phyloP scores from a whole-genome alignment of 1,284 basidiomycete species.

The Trametes hirsuta region DNA sequence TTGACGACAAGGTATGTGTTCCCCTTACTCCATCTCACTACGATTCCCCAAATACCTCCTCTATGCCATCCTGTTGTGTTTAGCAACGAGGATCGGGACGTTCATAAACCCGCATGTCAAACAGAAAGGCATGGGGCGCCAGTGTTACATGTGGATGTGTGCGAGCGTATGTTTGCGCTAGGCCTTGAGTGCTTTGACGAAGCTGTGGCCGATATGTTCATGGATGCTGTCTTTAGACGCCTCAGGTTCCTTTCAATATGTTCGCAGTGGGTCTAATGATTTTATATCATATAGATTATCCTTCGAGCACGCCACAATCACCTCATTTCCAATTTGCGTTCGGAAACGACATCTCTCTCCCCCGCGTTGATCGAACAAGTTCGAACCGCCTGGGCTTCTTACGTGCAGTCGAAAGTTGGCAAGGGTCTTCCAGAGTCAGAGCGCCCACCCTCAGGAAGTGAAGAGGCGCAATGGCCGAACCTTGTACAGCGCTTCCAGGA shows the following conservation, averaged over 20 bases:
- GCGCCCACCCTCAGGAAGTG: slow-evolving; percentile 48
- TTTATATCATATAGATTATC: slow-evolving; percentile 70
- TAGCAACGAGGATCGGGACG: too few species aligned
- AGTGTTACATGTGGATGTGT: too few species aligned
- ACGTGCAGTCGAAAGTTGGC: slow-evolving; percentile 62
- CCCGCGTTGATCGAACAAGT: slow-evolving; percentile 63
- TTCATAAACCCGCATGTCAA: too few species aligned
- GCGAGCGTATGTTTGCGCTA: too few species aligned
- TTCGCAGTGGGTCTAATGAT: too few species aligned
- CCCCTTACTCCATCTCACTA: not conserved
- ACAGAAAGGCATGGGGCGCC: too few species aligned
- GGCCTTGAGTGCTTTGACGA: too few species aligned
- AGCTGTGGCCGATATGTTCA: too few species aligned
- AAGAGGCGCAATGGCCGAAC: slow-evolving; percentile 56
- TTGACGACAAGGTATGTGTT: slow-evolving; percentile 92
- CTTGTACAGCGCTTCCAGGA: slow-evolving; percentile 54
- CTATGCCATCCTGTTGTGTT: not conserved
- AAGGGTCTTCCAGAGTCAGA: slow-evolving; percentile 57
- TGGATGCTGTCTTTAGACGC: too few species aligned
- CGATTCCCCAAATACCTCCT: too few species aligned
- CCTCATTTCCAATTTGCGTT: slow-evolving; percentile 70
- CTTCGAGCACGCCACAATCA: slow-evolving; percentile 85
- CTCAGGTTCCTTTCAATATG: too few species aligned
- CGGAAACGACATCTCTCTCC: slow-evolving; percentile 59
- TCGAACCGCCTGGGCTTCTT: slow-evolving; percentile 65